These are phyloP conservation scores for Phoma sp. DNA, from an alignment of 2,329 filamentous ascomycete genomes.

Conservation along the genomic window DNA sequence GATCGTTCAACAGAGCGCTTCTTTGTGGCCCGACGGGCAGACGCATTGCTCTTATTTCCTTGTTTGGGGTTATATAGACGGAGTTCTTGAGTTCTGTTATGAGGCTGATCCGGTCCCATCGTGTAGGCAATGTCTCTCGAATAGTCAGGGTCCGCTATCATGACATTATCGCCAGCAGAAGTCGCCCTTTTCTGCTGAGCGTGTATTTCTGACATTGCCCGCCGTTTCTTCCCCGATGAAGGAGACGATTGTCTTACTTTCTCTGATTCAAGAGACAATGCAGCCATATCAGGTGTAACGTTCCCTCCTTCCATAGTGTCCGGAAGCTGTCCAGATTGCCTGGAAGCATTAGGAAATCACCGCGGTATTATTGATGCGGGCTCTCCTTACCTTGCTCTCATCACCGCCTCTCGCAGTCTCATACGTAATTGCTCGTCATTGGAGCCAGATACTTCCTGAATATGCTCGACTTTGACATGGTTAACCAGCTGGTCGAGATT, in stretches of 20 bases:
- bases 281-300: constrained; percentile 38
- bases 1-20: background rate
- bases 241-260: constrained; percentile 33
- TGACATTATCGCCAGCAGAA: constrained; percentile 26
- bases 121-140: constrained; percentile 29
- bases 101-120: constrained; percentile 22
- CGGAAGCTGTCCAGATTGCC: constrained; percentile 30
- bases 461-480: constrained; percentile 40
- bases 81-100: constrained; percentile 24
- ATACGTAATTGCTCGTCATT: constrained; percentile 15
- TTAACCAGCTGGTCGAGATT: constrained; percentile 29
- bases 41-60: constrained; percentile 16
- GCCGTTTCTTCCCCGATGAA: constrained; percentile 34
- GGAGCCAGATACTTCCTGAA: constrained; percentile 24
- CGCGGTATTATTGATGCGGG: background rate
- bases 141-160: constrained; percentile 28
- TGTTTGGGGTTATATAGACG: constrained; percentile 32
- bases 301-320: constrained; percentile 35
- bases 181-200: constrained; percentile 34
- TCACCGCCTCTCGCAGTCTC: background rate
- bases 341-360: background rate
- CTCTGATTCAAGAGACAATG: constrained; percentile 27
- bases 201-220: constrained; percentile 35
- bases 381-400: background rate
- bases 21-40: constrained; percentile 11